Base-by-base conservation (phyloP, 2,329 filamentous ascomycete genomes). In the Catunica adiposa region DNA sequence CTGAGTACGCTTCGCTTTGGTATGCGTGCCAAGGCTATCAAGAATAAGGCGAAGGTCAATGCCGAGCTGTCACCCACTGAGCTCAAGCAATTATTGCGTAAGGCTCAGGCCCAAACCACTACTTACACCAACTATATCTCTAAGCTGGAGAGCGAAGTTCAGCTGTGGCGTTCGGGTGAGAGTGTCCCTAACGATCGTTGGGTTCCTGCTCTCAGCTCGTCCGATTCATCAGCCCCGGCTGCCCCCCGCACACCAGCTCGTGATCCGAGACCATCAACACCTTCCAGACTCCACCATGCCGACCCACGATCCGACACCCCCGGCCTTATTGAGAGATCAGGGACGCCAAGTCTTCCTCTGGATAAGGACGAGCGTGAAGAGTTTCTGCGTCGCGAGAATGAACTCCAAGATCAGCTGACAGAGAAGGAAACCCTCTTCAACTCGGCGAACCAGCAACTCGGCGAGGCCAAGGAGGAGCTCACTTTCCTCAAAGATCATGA, bases 41-140 rank as follows among this genome's bases (percentile, higher is more conserved):
- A 97, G 83, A 97, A 97, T 75, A 97, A 97, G 77, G 92, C 92
- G 70, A 98, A 97, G 83, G 85, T 98, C 78, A 98, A 98, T 67
- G 89, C 90, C 48, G 92, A 98, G 69, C 79, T 98, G 64, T 97
- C 90, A 64, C 92, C 92, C 48, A 82, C 89, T 11, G 92, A 98
- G 70, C 81, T 98, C 74, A 98, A 97, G 71, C 77, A 82, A 52
- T 77, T 96, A 64, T 81, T 98, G 66, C 89, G 87, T 71, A 95
- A 95, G 70, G 88, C 89, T 14, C 89, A 95, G 69, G 81, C 79
- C 54, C 89, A 96, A 67, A 83, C 92, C 61, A 87, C 86, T 22
- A 89, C 81, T 15, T 97, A 94, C 67, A 86, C 95, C 66, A 80
- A 73, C 58, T 97, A 97, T 65, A 86, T 97, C 59, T 77, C 81